phyloP scores from a whole-genome alignment of 495 filamentous ascomycete species.

The Platismatia glauca region DNA sequence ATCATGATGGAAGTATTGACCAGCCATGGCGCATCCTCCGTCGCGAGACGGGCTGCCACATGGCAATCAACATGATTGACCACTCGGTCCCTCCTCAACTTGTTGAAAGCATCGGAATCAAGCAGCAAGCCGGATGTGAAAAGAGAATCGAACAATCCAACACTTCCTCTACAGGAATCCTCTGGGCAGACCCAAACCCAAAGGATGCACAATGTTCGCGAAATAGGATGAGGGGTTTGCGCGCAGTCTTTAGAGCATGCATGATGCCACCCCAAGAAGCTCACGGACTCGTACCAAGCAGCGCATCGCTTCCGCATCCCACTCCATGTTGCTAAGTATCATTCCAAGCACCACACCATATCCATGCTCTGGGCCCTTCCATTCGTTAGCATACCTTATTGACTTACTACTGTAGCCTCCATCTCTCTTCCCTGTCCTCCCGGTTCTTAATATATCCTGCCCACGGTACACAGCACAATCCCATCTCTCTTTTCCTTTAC shows the following conservation, averaged over 20 bases:
- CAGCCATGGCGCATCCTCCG: background rate
- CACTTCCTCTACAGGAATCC: too few relatives aligned
- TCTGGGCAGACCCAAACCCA: too few relatives aligned
- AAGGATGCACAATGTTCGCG: too few relatives aligned
- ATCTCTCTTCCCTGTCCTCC: background rate
- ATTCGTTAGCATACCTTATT: background rate
- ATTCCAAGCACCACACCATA: background rate
- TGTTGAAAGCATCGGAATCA: background rate
- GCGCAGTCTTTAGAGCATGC: background rate
- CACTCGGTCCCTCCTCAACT: background rate
- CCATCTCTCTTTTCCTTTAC: background rate
- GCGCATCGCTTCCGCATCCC: background rate
- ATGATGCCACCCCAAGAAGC: background rate
- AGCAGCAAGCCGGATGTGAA: background rate
- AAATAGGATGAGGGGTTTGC: background rate
- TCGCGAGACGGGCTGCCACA: background rate
- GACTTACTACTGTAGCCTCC: background rate
- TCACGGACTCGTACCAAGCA: background rate
- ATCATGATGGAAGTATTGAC: too few relatives aligned
- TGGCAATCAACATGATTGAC: background rate
- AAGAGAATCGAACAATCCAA: background rate
- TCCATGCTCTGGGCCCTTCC: background rate
- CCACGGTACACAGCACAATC: background rate
- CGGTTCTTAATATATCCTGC: conserved; percentile 1
- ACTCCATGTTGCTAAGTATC: background rate